Conservation (phyloP, 148 eudicot genomes). For the Rhododendron molle region DNA sequence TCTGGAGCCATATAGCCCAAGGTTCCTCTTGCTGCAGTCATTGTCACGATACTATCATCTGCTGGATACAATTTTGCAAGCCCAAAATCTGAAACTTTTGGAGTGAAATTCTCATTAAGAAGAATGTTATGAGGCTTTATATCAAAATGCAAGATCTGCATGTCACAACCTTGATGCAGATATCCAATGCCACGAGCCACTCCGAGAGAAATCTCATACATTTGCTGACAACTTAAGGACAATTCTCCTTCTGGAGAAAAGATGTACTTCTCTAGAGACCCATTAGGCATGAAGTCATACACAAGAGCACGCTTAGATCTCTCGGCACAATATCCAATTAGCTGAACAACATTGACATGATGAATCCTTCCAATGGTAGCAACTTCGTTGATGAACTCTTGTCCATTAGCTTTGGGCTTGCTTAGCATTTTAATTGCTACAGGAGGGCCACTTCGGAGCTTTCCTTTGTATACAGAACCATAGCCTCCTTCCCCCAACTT, state of each 20-base stretch:
- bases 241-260: not conserved
- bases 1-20: not conserved
- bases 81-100: constrained; percentile 23
- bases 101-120: not conserved
- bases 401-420: too few species aligned
- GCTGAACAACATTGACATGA: too few species aligned
- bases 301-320: too few species aligned
- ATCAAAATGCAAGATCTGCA: constrained; percentile 23
- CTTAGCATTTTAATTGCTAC: too few species aligned
- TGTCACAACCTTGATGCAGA: constrained; percentile 21
- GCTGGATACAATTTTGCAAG: constrained; percentile 13
- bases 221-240: constrained; percentile 6
- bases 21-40: constrained; percentile 13
- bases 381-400: too few species aligned
- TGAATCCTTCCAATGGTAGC: too few species aligned
- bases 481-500: too few species aligned
- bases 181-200: constrained; percentile 18
- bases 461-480: too few species aligned
- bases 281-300: too few species aligned
- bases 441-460: too few species aligned
- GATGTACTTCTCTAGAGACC: constrained; percentile 18
- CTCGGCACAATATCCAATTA: too few species aligned
- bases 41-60: constrained; percentile 6
- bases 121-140: not conserved
- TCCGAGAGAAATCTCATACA: constrained; percentile 17